Conservation (phyloP, 2,329 filamentous ascomycete genomes). For the Coniella vitis region DNA sequence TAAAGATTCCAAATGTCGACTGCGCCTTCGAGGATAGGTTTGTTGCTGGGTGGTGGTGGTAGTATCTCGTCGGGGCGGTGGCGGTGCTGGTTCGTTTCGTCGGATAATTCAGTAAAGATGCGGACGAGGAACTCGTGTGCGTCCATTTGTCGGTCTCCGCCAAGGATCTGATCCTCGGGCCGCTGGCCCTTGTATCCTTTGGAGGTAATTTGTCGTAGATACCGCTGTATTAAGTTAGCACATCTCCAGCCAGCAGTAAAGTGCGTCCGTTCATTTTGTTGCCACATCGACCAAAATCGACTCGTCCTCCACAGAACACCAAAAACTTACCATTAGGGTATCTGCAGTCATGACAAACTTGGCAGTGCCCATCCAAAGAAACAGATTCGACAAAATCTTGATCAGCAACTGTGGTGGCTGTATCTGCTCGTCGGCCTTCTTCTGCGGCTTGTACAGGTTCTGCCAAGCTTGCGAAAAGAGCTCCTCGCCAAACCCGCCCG, state of each 20-base stretch:
- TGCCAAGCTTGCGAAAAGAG: conserved; percentile 53
- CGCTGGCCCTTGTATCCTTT: conserved; percentile 23
- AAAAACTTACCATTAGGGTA: conserved; percentile 48
- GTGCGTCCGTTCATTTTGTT: no score
- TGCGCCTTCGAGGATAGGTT: conserved; percentile 47
- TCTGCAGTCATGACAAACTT: conserved; percentile 47
- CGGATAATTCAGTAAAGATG: conserved; percentile 71
- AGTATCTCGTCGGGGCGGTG: conserved; percentile 28
- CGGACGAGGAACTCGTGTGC: conserved; percentile 86
- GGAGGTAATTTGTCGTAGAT: conserved; percentile 55
- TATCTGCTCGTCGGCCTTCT: conserved; percentile 52
- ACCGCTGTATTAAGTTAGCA: conserved; percentile 38
- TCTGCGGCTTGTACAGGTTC: conserved; percentile 58
- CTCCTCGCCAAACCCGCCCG: conserved; percentile 59
- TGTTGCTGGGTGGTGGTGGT: conserved; percentile 15
- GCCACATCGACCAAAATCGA: no score
- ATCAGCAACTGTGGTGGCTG: conserved; percentile 52
- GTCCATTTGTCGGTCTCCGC: conserved; percentile 75
- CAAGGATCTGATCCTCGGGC: conserved; percentile 45
- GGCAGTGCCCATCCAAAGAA: conserved; percentile 49
- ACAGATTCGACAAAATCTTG: conserved; percentile 51
- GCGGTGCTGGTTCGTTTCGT: conserved; percentile 68
- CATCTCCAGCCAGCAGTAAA: no score
- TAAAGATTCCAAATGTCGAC: conserved; percentile 70
- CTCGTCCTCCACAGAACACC: no score